Conservation (phyloP, 352 stramenopile genomes). For the Peronospora farinosa region DNA sequence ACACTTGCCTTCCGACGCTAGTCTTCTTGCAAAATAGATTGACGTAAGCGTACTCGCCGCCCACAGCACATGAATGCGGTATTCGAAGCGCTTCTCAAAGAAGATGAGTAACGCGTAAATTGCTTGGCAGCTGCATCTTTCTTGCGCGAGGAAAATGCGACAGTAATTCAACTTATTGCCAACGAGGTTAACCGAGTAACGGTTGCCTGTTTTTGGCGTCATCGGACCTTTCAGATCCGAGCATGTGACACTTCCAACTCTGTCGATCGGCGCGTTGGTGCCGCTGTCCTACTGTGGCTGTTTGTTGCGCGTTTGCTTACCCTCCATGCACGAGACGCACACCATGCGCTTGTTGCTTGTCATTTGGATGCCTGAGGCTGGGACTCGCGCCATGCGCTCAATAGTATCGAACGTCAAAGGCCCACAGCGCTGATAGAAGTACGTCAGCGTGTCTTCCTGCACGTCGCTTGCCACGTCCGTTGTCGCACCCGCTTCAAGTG, state of each 20-base stretch:
- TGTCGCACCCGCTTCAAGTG: too few relatives aligned
- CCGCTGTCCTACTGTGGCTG: not conserved
- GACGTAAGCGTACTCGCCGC: conserved; percentile 23
- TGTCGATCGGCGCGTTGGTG: not conserved
- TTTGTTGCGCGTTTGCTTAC: not conserved
- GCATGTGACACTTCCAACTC: conserved; percentile 17
- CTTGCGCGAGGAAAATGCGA: conserved; percentile 5
- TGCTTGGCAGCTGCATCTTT: conserved; percentile 9
- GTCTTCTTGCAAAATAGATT: conserved; percentile 26
- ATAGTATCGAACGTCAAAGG: too few relatives aligned
- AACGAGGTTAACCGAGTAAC: conserved; percentile 5
- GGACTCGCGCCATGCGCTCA: too few relatives aligned
- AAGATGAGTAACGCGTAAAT: conserved; percentile 8
- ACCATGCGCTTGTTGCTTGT: too few relatives aligned
- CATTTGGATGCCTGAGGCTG: too few relatives aligned
- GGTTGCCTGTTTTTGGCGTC: conserved; percentile 6
- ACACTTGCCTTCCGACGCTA: conserved; percentile 16
- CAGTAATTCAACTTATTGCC: conserved; percentile 15
- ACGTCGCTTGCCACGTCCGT: too few relatives aligned
- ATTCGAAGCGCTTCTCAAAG: conserved; percentile 10
- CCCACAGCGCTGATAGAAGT: too few relatives aligned
- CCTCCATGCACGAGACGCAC: too few relatives aligned
- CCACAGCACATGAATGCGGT: conserved; percentile 7
- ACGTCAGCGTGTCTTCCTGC: too few relatives aligned
- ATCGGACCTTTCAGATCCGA: conserved; percentile 6